Percentiles rank a stretch among this genome's conserved stretches.
Conservation (phyloP, 1,139 yeast species). For the Geotrichum armillariae region DNA sequence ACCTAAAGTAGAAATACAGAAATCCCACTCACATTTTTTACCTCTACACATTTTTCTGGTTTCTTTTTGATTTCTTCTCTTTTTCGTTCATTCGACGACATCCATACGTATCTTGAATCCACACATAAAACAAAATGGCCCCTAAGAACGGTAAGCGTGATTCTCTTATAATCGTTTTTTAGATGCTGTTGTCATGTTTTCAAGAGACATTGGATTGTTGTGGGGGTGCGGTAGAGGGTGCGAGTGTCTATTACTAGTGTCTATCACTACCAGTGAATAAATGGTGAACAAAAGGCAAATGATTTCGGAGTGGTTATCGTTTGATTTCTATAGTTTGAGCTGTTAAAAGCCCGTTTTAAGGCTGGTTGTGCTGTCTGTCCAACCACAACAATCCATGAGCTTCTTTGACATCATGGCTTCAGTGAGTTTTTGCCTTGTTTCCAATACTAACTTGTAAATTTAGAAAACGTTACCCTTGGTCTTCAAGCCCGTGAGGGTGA, state of each 20-base stretch:
- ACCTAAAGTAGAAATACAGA: background rate
- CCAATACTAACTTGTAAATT: no score
- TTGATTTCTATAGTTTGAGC: no score
- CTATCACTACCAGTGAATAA: no score
- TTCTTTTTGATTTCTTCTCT: no score
- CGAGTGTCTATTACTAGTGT: no score
- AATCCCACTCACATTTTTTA: no score
- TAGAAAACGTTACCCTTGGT: constrained; percentile 72
- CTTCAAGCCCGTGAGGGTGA: constrained; percentile 92
- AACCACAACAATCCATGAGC: background rate
- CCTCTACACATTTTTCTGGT: background rate
- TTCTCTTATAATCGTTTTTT: constrained; percentile 24
- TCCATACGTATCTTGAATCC: constrained; percentile 23
- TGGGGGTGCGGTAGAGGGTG: no score
- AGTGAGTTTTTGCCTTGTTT: no score
- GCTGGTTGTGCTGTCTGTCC: background rate
- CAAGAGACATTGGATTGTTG: constrained; percentile 14
- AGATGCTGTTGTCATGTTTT: constrained; percentile 6
- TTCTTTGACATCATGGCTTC: background rate
- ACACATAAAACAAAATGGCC: constrained; percentile 24
- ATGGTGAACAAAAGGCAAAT: constrained; percentile 16
- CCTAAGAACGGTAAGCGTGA: constrained; percentile 27
- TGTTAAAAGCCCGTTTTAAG: no score
- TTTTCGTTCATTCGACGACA: constrained; percentile 21
- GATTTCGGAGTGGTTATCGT: no score